Conservation (phyloP, 2,329 filamentous ascomycete genomes). For the Verticillium alfalfae region DNA sequence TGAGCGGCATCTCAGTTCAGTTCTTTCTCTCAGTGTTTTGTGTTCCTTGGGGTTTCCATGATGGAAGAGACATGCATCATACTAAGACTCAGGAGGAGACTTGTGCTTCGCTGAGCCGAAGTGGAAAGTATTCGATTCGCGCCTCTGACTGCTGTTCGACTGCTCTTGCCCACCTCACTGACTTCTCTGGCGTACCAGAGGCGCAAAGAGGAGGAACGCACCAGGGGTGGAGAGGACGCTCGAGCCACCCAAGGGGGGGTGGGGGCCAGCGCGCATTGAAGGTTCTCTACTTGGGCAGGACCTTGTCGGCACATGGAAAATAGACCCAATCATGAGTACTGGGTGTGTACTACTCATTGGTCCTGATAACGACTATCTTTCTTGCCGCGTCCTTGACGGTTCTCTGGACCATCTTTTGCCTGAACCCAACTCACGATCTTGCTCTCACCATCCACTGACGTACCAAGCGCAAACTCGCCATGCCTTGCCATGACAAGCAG, state of each 20-base stretch:
- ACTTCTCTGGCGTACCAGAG: not conserved
- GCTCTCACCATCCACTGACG: not conserved
- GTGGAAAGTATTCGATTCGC: too few species aligned
- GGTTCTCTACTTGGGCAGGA: not conserved
- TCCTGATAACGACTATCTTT: not conserved
- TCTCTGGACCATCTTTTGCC: not conserved
- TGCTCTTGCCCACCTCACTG: not conserved
- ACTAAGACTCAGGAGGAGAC: too few species aligned
- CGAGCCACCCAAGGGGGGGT: not conserved
- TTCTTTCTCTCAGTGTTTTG: too few species aligned
- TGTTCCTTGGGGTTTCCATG: too few species aligned
- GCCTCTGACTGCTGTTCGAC: too few species aligned
- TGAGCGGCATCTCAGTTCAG: too few species aligned
- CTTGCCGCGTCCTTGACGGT: not conserved
- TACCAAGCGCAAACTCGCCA: not conserved
- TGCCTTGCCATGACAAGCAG: not conserved
- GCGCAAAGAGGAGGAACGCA: not conserved
- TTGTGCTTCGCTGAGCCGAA: too few species aligned
- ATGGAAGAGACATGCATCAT: too few species aligned
- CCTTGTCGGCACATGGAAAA: not conserved
- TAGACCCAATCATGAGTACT: not conserved
- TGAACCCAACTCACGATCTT: not conserved
- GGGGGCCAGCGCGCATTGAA: too few species aligned
- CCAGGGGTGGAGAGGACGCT: not conserved
- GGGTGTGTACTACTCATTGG: not conserved